Percentiles rank a stretch among this genome's conserved stretches.
Conservation (phyloP, 768 basidiomycete genomes). For the Leccinum rimulosum region DNA sequence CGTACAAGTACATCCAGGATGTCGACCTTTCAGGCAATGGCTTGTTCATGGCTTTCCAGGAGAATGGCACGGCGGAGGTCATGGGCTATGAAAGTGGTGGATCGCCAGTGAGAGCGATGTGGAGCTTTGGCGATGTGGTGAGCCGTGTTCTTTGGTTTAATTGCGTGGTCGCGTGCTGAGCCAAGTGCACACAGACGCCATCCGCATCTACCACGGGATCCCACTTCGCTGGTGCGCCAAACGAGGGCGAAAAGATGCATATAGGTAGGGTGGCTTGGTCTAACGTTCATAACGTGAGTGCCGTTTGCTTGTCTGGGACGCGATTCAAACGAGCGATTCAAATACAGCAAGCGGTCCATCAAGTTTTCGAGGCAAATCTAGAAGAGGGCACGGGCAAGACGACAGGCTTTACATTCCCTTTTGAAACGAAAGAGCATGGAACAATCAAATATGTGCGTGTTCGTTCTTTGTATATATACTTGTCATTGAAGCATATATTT, state of each 20-base stretch:
- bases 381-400: constrained; percentile 45
- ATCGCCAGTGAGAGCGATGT: constrained; percentile 43
- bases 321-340: constrained; percentile 1
- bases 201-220: constrained; percentile 45
- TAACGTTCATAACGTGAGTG: constrained; percentile 47
- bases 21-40: constrained; percentile 57
- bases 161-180: background rate
- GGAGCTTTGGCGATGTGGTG: constrained; percentile 59
- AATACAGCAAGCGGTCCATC: constrained; percentile 49
- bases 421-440: constrained; percentile 65
- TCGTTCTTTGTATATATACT: background rate
- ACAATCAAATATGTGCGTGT: constrained; percentile 59
- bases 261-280: constrained; percentile 72
- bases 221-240: constrained; percentile 56
- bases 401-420: constrained; percentile 57
- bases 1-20: constrained; percentile 57
- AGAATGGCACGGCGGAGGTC: constrained; percentile 56
- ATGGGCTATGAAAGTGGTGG: constrained; percentile 42
- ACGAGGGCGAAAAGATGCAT: constrained; percentile 49
- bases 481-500: background rate
- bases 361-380: constrained; percentile 52
- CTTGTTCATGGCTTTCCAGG: constrained; percentile 55
- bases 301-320: background rate
- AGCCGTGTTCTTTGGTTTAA: constrained; percentile 7
- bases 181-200: constrained; percentile 33